A percentile compares a stretch with the other conserved stretches of the same genome.
phyloP scores from a whole-genome alignment of 2,329 filamentous ascomycete genomes.

The Monosporascus sp. region DNA sequence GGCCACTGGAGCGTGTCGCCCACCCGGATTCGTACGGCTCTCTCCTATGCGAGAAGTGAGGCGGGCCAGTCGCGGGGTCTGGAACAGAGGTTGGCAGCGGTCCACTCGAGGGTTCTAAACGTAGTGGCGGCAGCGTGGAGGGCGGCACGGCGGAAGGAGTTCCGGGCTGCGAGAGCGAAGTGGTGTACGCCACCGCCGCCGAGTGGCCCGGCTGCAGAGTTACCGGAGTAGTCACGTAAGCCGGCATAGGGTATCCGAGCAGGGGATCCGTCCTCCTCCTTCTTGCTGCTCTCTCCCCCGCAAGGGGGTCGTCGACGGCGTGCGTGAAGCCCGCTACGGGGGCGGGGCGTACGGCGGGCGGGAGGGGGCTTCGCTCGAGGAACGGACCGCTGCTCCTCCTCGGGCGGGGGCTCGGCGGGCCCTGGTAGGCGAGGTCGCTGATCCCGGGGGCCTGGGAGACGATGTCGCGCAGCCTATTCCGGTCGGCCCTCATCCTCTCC shows the following conservation, averaged over 20 bases:
- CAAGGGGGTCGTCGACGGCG: constrained; percentile 34
- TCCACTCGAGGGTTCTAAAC: constrained; percentile 36
- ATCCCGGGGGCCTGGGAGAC: constrained; percentile 55
- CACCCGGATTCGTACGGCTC: constrained; percentile 34
- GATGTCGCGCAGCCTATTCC: constrained; percentile 66
- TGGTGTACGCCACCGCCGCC: constrained; percentile 29
- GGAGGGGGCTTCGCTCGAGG: constrained; percentile 32
- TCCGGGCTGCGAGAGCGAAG: constrained; percentile 26
- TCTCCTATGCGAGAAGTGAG: constrained; percentile 23
- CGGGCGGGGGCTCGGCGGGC: constrained; percentile 45
- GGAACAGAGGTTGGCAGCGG: constrained; percentile 17
- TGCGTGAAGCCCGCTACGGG: constrained; percentile 16
- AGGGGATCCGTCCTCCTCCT: constrained; percentile 44
- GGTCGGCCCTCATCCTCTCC: constrained; percentile 69
- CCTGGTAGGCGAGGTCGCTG: constrained; percentile 45
- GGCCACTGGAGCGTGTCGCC: constrained; percentile 24
- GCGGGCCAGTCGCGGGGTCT: constrained; percentile 16
- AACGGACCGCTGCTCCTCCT: constrained; percentile 31
- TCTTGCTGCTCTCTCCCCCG: constrained; percentile 40
- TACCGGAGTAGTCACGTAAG: constrained; percentile 34
- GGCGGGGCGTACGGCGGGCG: constrained; percentile 18
- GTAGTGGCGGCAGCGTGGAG: constrained; percentile 44
- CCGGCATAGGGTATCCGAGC: constrained; percentile 34
- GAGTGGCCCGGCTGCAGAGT: constrained; percentile 38
- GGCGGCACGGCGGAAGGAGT: constrained; percentile 24